A percentile compares a stretch with the other conserved stretches of the same genome.
Evolutionary conservation across 345 rosid genomes (phyloP).

Genomic region (Rubroshorea leprosula): DNA sequence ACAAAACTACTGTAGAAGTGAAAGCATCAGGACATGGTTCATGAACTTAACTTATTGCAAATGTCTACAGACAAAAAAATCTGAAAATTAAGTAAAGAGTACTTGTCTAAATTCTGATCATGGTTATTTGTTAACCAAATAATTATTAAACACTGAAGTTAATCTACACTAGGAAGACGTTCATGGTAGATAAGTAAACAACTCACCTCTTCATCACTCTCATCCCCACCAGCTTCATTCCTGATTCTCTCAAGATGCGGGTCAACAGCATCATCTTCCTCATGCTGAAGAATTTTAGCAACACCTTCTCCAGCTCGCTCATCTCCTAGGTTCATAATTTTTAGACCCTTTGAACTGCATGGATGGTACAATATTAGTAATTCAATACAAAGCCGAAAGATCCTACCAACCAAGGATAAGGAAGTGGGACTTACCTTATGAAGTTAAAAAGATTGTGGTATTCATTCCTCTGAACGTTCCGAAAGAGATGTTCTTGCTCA

Average conservation of each 20-base stretch:
- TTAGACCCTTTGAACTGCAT: slow-evolving; percentile 77
- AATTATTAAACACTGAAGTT: background rate
- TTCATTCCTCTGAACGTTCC: slow-evolving; percentile 95
- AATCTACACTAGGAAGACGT: background rate
- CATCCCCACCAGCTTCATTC: slow-evolving; percentile 80
- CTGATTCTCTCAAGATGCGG: slow-evolving; percentile 89
- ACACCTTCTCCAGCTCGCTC: slow-evolving; percentile 53
- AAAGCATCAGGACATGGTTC: too few relatives aligned
- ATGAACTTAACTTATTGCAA: background rate
- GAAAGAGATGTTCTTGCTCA: slow-evolving; percentile 94
- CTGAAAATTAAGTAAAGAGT: background rate
- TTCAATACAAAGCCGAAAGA: background rate
- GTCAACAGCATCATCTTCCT: slow-evolving; percentile 86
- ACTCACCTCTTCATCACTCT: slow-evolving; percentile 89
- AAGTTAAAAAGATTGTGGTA: slow-evolving; percentile 84
- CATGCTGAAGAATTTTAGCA: slow-evolving; percentile 64
- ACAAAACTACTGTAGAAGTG: too few relatives aligned
- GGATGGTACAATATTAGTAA: background rate
- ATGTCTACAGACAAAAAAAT: background rate
- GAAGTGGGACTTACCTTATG: slow-evolving; percentile 50
- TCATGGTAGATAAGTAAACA: slow-evolving; percentile 4
- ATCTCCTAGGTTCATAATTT: slow-evolving; percentile 86
- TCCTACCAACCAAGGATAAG: slow-evolving; percentile 3
- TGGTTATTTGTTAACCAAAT: too few relatives aligned
- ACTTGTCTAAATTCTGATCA: too few relatives aligned